Percentiles rank a stretch among this genome's conserved stretches.
phyloP scores from a whole-genome alignment of 2,329 filamentous ascomycete genomes.

The Fusarium bactridioides region DNA sequence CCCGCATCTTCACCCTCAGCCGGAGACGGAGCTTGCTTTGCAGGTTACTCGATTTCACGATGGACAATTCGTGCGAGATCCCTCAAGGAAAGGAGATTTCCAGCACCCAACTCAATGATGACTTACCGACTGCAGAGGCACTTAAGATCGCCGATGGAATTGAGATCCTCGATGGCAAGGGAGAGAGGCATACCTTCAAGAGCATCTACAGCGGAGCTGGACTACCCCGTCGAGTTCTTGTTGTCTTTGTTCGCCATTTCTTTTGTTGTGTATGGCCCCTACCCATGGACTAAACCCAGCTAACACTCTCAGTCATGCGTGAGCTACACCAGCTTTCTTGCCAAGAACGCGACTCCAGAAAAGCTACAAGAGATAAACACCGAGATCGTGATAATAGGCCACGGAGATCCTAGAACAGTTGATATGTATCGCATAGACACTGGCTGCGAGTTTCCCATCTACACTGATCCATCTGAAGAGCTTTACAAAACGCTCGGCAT shows the following conservation, averaged over 20 bases:
- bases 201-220: slow-evolving; percentile 14
- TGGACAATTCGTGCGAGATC: slow-evolving; percentile 1
- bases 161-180: slow-evolving; percentile 11
- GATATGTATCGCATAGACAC: slow-evolving; percentile 23
- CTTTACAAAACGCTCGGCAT: slow-evolving; percentile 17
- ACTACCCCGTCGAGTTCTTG: not conserved
- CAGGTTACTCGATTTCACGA: not conserved
- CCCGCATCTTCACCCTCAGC: not conserved
- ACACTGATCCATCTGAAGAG: slow-evolving; percentile 14
- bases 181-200: slow-evolving; percentile 7
- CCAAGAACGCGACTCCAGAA: slow-evolving; percentile 6
- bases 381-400: slow-evolving; percentile 12
- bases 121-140: not conserved
- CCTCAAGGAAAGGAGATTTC: not conserved
- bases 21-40: fast-evolving
- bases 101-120: slow-evolving; percentile 1
- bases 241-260: slow-evolving; percentile 28
- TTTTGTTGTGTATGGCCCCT: slow-evolving; percentile 6
- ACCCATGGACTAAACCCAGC: fast-evolving
- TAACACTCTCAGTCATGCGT: slow-evolving; percentile 8
- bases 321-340: slow-evolving; percentile 12
- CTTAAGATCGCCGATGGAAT: not conserved
- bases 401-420: not conserved
- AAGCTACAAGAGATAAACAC: slow-evolving; percentile 13
- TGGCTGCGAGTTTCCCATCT: slow-evolving; percentile 19